Base-by-base conservation (phyloP, 208 protist species). In the Novymonas esmeraldas region DNA sequence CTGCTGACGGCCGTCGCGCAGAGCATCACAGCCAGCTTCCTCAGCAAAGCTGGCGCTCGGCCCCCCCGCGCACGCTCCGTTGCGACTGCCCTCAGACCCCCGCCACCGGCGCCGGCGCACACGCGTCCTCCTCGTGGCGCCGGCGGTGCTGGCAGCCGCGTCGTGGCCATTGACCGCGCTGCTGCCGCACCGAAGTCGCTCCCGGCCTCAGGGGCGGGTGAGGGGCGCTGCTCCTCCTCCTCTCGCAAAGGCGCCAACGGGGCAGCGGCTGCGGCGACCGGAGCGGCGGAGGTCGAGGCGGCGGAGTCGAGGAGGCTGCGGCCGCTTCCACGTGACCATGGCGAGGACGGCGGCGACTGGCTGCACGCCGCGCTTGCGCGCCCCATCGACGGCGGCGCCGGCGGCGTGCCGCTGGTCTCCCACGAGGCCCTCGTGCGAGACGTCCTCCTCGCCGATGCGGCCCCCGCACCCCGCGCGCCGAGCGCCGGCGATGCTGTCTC, bases 1-100 rank as follows among this genome's bases (percentile, higher is more conserved):
- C 39, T 41, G 3, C 36, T 93, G n/a, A 73, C 78, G 13, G 69
- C 63, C 0, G 73, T 95, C 39, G 63, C 82, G 50, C 90, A 95
- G 76, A 62, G 61, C 55, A 54, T 92, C 50, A 88, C 74, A 28
- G 72, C 78, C 38, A 83, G 70, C 61, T 87, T 93, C 63, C 65
- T 95, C 14, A 49, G 57, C 0, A 70, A 69, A 60, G 68, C 79
- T 9, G 79, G 79, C 16, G 70, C 75, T 11, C 20, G 45, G 4
- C 76, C 50, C 18, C 57, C 62, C 28, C 66, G 67, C n/a, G 18
- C 26, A 39, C 68, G 48, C 5, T 57, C 34, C 11, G 38, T 28
- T 33, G 28, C 42, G 59, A 31, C 26, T 10, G 63, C 51, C 42
- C 50, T 56, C 4, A 10, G 28, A 13, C 56, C 52, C 41, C 58